Percentiles rank a stretch among this genome's conserved stretches.
Evolutionary conservation across 768 basidiomycete genomes (phyloP).

Genomic region (Termitomyces bulborhizus): DNA sequence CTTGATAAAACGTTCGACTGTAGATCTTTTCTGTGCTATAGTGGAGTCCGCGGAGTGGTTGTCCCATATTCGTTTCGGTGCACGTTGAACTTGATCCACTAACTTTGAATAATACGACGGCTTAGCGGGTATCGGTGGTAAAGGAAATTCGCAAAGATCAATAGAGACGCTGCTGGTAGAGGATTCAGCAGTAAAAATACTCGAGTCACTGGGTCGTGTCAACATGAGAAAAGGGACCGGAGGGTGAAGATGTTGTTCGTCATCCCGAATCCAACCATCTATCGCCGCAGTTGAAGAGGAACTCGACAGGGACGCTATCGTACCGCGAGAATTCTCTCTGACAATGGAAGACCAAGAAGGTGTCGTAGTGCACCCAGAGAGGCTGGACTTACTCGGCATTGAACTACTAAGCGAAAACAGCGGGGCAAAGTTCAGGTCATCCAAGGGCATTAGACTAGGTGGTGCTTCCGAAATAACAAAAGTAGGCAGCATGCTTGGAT

Average conservation of each 20-base stretch:
- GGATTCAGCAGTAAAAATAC: conserved; percentile 25
- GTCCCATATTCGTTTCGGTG: conserved; percentile 13
- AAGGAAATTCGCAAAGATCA: conserved; percentile 41
- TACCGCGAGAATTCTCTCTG: conserved; percentile 13
- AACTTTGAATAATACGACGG: conserved; percentile 13
- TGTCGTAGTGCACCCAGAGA: not conserved
- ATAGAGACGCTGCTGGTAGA: conserved; percentile 33
- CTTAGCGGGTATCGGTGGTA: conserved; percentile 27
- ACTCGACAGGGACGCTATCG: conserved; percentile 11
- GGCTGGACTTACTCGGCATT: conserved; percentile 2
- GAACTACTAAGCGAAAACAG: conserved; percentile 6
- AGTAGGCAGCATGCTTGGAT: conserved; percentile 12
- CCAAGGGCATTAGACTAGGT: conserved; percentile 2
- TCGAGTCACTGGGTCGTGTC: conserved; percentile 29
- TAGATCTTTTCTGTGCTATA: conserved; percentile 15
- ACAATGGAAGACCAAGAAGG: conserved; percentile 13
- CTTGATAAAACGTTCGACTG: conserved; percentile 17
- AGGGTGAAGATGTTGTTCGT: conserved; percentile 10
- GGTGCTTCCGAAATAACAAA: conserved; percentile 18
- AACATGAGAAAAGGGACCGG: conserved; percentile 24
- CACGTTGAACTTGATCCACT: conserved; percentile 10
- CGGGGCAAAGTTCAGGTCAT: conserved; percentile 3
- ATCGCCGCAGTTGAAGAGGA: conserved; percentile 8
- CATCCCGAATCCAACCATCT: conserved; percentile 11
- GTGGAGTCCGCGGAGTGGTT: conserved; percentile 10